A percentile compares a stretch with the other conserved stretches of the same genome.
Conservation (phyloP, 345 rosid species). For the Noccaea caerulescens region DNA sequence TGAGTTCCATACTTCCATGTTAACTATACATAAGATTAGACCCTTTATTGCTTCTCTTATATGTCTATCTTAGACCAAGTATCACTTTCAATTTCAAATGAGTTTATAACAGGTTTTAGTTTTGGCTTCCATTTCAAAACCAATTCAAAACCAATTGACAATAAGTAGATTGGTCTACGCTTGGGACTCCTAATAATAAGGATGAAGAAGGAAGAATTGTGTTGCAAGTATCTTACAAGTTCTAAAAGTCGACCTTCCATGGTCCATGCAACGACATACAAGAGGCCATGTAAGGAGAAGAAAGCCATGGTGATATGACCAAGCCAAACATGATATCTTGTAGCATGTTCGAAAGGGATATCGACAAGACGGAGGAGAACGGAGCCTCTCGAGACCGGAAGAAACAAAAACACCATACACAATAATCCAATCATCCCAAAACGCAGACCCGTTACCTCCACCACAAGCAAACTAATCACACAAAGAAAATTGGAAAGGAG, state of each 20-base stretch:
- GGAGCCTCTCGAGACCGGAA: conserved; percentile 87
- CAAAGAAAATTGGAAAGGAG: conserved; percentile 8
- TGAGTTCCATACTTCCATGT: too few relatives aligned
- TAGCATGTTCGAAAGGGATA: conserved; percentile 92
- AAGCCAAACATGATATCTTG: conserved; percentile 89
- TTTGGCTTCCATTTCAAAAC: too few relatives aligned
- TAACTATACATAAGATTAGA: too few relatives aligned
- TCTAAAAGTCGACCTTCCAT: conserved; percentile 59
- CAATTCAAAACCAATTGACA: neutral
- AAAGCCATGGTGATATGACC: conserved; percentile 84
- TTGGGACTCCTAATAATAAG: neutral
- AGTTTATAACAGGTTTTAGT: too few relatives aligned
- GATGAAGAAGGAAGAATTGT: neutral
- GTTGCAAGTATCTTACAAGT: conserved; percentile 52
- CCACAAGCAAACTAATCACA: conserved; percentile 45
- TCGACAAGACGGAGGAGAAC: conserved; percentile 76
- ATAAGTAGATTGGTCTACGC: neutral
- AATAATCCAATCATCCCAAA: conserved; percentile 71
- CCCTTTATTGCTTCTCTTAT: too few relatives aligned
- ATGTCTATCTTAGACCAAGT: too few relatives aligned
- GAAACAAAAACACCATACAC: conserved; percentile 76
- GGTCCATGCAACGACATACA: conserved; percentile 62
- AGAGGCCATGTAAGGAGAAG: conserved; percentile 80
- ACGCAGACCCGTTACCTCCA: conserved; percentile 62
- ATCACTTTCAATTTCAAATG: too few relatives aligned